Evolutionary conservation across 2,329 filamentous ascomycete genomes (phyloP).

Genomic region (Xylaria digitata): DNA sequence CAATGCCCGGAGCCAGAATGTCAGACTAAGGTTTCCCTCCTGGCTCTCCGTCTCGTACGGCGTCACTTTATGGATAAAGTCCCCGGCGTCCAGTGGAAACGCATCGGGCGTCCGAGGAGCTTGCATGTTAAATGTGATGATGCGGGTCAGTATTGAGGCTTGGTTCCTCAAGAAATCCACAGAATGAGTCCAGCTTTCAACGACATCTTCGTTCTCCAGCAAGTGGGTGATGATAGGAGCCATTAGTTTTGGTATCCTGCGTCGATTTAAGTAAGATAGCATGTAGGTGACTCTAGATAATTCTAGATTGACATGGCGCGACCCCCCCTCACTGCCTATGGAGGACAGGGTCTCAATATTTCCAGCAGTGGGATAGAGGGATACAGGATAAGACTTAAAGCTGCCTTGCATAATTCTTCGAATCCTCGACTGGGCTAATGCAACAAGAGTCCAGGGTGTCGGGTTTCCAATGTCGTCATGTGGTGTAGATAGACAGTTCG

Average conservation of each 20-base stretch:
- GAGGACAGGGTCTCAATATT: conserved; percentile 1
- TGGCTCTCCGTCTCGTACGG: conserved; percentile 23
- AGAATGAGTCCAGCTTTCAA: conserved; percentile 21
- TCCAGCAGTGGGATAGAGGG: conserved; percentile 24
- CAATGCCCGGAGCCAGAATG: conserved; percentile 25
- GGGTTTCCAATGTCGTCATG: conserved; percentile 21
- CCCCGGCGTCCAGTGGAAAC: neutral
- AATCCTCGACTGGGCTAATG: conserved; percentile 18
- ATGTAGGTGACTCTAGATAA: conserved; percentile 22
- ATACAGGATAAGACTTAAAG: conserved; percentile 19
- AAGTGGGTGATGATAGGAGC: conserved; percentile 13
- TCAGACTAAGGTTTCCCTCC: conserved; percentile 25
- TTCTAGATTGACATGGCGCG: conserved; percentile 21
- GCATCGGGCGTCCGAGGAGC: conserved; percentile 18
- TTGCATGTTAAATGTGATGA: conserved; percentile 20
- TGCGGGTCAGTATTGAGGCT: conserved; percentile 15
- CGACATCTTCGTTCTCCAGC: conserved; percentile 15
- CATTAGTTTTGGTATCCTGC: conserved; percentile 27
- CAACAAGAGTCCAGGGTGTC: conserved; percentile 20
- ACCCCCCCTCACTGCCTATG: neutral
- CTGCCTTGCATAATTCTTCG: conserved; percentile 25
- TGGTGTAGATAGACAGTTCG: conserved; percentile 1
- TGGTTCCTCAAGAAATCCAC: conserved; percentile 18
- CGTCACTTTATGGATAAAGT: conserved; percentile 21
- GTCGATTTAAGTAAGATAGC: conserved; percentile 12